Base-by-base conservation (phyloP, 2,329 filamentous ascomycete genomes). In the Elsinoe batatas region DNA sequence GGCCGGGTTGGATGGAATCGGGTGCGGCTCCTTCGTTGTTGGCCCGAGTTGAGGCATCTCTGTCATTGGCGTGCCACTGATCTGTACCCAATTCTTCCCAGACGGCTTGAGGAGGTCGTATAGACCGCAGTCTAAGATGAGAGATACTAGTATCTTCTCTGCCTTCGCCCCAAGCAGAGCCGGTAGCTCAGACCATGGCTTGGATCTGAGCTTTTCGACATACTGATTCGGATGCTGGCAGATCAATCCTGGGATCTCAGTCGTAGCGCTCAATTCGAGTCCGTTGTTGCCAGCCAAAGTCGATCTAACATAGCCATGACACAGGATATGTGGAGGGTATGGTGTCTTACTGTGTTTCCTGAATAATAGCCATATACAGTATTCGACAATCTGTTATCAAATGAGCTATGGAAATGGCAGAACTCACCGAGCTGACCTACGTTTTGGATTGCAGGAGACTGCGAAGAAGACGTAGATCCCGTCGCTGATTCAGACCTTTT, bases 91-190 rank as follows among this genome's bases (percentile, higher is more conserved):
- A 63, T 88, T 90, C 2, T 79, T 79, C 55, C 72, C 75, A 10
- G 79, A 79, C 20, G 74, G 73, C 37, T 80, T 71, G 10, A 94
- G 69, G 3, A 79, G 71, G 11, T 80, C 64, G 65, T 93, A 98
- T 5, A 97, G 72, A 5, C 87, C 85, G 67, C 84, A 88, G 58
- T 93, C 82, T 1, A 91, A 69, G 4, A 97, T 75, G 57, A 95
- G 72, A 61, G 86, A 79, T 53, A 88, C 77, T 80, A 96, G 88
- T 58, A 91, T 83, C 20, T 76, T 76, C 59, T 94, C 87, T 2
- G 88, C 88, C 47, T 82, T 81, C 58, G 78, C 78, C 0, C 91
- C 93, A 10, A 97, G 72, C 3, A 95, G 71, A 22, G 78, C 75
- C 15, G 94, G 78, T 10, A 96, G 66, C 56, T 85, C 79, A 11